Conservation (phyloP, 768 basidiomycete species). For the Nevesoporus exiguus region DNA sequence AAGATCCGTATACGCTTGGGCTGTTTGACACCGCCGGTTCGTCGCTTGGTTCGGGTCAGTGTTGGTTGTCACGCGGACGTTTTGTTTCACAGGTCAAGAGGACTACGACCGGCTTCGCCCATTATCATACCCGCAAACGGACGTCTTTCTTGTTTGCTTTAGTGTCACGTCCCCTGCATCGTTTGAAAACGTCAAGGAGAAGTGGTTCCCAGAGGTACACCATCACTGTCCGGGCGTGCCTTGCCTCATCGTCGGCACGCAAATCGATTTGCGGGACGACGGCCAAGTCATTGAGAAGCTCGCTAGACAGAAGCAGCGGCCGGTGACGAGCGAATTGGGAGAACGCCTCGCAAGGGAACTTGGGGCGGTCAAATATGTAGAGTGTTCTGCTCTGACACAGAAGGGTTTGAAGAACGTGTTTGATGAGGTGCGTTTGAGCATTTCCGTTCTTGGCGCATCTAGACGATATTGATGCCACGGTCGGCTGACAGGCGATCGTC, state of each 20-base stretch:
- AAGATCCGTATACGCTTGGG: constrained; percentile 97
- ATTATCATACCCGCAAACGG: constrained; percentile 98
- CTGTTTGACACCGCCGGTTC: constrained; percentile 97
- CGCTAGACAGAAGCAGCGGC: constrained; percentile 92
- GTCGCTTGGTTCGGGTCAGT: constrained; percentile 29
- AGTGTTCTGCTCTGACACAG: constrained; percentile 98
- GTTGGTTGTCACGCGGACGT: constrained; percentile 4
- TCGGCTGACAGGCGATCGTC: constrained; percentile 72
- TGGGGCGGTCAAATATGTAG: constrained; percentile 98
- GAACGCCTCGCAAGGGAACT: constrained; percentile 95
- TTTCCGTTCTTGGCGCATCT: neutral
- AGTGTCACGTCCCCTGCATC: constrained; percentile 97
- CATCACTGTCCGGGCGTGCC: constrained; percentile 99
- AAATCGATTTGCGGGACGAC: constrained; percentile 96
- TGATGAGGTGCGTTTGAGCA: constrained; percentile 75
- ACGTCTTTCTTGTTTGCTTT: constrained; percentile 99
- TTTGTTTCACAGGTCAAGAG: constrained; percentile 75
- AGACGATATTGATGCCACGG: constrained; percentile 7
- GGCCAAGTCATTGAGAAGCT: constrained; percentile 92
- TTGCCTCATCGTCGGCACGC: constrained; percentile 98
- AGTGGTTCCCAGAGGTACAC: constrained; percentile 99
- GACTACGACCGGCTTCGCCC: constrained; percentile 99
- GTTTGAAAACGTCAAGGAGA: constrained; percentile 99
- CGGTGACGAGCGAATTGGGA: constrained; percentile 83
- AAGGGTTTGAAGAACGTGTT: constrained; percentile 99